Conservation (phyloP, 306 rosid genomes). For the Dicorynia guianensis region DNA sequence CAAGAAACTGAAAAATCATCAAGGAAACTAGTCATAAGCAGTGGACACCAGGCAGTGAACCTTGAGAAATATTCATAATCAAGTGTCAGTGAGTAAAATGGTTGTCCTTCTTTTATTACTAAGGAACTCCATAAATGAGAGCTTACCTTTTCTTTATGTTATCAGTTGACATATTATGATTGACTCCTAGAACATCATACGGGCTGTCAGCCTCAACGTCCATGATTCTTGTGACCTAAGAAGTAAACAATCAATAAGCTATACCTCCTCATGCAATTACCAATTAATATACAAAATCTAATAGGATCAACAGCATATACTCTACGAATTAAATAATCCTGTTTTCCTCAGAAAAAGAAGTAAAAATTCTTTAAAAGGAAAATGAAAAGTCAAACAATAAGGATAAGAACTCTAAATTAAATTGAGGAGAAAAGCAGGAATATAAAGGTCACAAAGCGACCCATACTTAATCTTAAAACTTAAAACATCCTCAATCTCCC, state of each 20-base stretch:
- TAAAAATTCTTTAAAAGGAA: not conserved
- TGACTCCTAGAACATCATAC: constrained; percentile 85
- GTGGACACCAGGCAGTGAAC: not conserved
- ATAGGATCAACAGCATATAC: constrained; percentile 13
- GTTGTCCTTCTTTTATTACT: not conserved
- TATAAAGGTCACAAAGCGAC: not conserved
- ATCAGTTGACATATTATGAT: constrained; percentile 71
- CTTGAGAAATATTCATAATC: constrained; percentile 16
- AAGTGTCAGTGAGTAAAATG: constrained; percentile 28
- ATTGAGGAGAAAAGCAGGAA: not conserved
- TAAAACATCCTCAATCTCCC: not conserved
- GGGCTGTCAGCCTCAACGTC: constrained; percentile 70
- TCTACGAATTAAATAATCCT: not conserved
- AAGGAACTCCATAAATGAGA: constrained; percentile 19
- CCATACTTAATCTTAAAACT: constrained; percentile 6
- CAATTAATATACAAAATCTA: constrained; percentile 29
- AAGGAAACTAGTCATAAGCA: constrained; percentile 1
- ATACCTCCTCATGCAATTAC: constrained; percentile 31
- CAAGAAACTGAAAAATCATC: constrained; percentile 29
- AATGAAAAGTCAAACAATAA: constrained; percentile 6
- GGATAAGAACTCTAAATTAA: constrained; percentile 3
- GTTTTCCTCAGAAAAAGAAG: not conserved
- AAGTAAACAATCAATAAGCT: constrained; percentile 37
- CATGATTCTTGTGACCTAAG: constrained; percentile 92
- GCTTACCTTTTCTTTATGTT: constrained; percentile 86